Percentiles rank a stretch among this genome's conserved stretches.
Conservation (phyloP, 306 rosid genomes). For the Quercus dentata region DNA sequence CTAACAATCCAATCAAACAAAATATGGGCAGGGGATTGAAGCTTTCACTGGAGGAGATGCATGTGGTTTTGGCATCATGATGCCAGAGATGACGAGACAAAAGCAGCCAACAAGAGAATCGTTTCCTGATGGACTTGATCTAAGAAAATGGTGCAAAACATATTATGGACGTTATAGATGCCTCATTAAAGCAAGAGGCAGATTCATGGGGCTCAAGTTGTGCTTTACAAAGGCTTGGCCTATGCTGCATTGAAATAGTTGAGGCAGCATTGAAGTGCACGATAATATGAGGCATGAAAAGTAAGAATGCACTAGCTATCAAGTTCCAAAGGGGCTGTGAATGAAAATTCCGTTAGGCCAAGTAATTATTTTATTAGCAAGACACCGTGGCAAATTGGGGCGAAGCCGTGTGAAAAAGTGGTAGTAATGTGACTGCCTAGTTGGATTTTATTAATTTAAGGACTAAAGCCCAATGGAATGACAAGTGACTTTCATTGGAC, state of each 20-base stretch:
- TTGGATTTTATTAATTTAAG: no score
- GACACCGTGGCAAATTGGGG: no score
- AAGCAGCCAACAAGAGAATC: constrained; percentile 10
- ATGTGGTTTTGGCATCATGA: constrained; percentile 23
- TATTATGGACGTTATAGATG: constrained; percentile 18
- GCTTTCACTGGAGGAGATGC: constrained; percentile 22
- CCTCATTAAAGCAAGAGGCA: constrained; percentile 13
- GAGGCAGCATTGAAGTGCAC: constrained; percentile 16
- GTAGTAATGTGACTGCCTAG: no score
- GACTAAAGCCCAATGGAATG: no score
- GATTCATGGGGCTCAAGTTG: background rate
- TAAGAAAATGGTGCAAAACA: constrained; percentile 23
- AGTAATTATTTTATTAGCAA: no score
- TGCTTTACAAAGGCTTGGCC: background rate
- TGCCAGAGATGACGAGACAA: constrained; percentile 21
- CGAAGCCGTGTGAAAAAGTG: no score
- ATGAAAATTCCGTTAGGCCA: no score
- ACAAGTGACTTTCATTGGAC: no score
- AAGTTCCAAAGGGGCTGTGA: no score
- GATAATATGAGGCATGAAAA: no score
- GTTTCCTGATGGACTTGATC: constrained; percentile 15
- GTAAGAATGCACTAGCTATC: no score
- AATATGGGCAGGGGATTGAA: constrained; percentile 23
- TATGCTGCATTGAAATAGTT: constrained; percentile 2
- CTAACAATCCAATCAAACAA: background rate